A percentile compares a stretch with the other conserved stretches of the same genome.
Evolutionary conservation across 176 grass and related monocot species (phyloP).

Genomic region (Oryza meridionalis): DNA sequence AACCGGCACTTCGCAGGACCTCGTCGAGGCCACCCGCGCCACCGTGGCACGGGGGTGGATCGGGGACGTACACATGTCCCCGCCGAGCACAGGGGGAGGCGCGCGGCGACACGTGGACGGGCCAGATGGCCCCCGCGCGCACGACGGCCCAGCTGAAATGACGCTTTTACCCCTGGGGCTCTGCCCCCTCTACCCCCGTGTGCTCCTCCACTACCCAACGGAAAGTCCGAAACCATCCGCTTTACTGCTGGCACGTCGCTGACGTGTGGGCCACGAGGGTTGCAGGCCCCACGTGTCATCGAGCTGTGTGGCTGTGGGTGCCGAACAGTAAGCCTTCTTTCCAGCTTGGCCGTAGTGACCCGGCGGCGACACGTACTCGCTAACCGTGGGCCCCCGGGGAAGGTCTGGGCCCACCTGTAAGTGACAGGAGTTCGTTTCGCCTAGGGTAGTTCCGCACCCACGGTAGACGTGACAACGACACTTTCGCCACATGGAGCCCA

Average conservation of each 20-base stretch:
- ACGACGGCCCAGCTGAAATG: neutral
- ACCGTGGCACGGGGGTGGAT: too few species aligned
- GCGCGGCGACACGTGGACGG: neutral
- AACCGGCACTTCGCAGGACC: neutral
- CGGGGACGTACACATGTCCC: neutral
- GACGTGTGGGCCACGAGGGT: rapidly evolving
- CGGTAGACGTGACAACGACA: neutral
- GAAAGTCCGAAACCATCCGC: neutral
- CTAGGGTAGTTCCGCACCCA: neutral
- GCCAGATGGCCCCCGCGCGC: neutral
- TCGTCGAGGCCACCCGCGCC: neutral
- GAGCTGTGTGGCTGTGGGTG: rapidly evolving
- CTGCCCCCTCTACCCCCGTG: neutral
- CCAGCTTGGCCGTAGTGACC: too few species aligned
- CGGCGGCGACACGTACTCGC: neutral
- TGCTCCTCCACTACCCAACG: constrained; percentile 35
- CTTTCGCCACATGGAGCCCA: neutral
- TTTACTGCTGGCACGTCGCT: rapidly evolving
- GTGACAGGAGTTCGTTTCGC: rapidly evolving
- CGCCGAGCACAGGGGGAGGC: neutral
- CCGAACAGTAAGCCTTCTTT: rapidly evolving
- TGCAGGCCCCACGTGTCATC: neutral
- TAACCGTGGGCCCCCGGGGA: neutral
- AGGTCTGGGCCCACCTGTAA: rapidly evolving
- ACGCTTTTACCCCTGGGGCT: neutral